These are phyloP conservation scores for Articulospora tetracladia DNA, from an alignment of 495 filamentous ascomycete genomes.

Conservation along the genomic window DNA sequence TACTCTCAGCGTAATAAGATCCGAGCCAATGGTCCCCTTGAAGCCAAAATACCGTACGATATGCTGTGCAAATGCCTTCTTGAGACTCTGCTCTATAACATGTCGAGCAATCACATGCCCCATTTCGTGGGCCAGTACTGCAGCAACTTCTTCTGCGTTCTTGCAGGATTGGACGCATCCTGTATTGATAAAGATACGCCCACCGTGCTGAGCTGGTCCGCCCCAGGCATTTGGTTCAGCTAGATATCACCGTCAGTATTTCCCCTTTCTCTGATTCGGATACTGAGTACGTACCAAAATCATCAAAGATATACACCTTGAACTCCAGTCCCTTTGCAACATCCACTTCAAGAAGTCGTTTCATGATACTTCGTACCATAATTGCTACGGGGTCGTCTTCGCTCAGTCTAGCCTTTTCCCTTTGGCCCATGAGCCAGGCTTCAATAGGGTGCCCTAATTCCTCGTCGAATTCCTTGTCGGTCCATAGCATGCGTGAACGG, in stretches of 20 bases:
- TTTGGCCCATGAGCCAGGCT: background rate
- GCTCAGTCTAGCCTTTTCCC: slow-evolving; percentile 4
- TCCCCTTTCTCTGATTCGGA: too few relatives aligned
- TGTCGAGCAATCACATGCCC: slow-evolving; percentile 8
- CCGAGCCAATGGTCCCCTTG: background rate
- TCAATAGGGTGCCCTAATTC: background rate
- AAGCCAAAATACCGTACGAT: slow-evolving; percentile 4
- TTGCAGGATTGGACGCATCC: background rate
- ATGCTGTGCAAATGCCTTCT: background rate
- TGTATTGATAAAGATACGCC: slow-evolving; percentile 8
- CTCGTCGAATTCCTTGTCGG: background rate
- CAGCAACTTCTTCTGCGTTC: slow-evolving; percentile 1
- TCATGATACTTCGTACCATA: background rate
- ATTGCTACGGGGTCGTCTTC: background rate
- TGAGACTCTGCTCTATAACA: background rate
- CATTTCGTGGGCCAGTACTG: slow-evolving; percentile 4
- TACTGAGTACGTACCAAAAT: slow-evolving; percentile 10
- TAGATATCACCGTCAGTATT: too few relatives aligned
- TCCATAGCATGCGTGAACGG: slow-evolving; percentile 5
- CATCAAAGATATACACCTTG: slow-evolving; percentile 5
- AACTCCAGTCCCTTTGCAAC: background rate
- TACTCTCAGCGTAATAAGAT: slow-evolving; percentile 4
- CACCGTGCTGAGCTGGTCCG: background rate
- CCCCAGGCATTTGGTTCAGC: slow-evolving; percentile 3
- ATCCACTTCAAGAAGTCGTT: background rate